phyloP scores from a whole-genome alignment of 176 grass and related monocot genomes.

The sorghum (Sorghum bicolor) region DNA sequence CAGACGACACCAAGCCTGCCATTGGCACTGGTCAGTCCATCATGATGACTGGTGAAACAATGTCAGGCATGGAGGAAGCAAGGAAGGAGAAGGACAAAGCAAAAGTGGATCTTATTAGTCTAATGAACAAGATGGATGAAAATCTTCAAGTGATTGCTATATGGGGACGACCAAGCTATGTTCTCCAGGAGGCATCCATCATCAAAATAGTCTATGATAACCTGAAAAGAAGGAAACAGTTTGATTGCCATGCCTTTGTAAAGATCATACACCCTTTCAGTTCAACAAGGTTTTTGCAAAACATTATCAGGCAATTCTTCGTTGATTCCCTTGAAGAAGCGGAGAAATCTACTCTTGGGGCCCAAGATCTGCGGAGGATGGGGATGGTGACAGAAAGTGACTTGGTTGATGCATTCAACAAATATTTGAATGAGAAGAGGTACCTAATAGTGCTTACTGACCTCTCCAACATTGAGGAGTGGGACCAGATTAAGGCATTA shows the following conservation, averaged over 20 bases:
- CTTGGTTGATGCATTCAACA: not conserved
- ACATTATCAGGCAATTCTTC: too few relatives aligned
- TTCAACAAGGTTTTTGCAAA: not conserved
- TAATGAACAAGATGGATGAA: not conserved
- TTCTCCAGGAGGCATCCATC: not conserved
- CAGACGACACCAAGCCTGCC: not conserved
- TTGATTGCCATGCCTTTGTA: not conserved
- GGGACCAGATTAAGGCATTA: not conserved
- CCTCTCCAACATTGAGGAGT: not conserved
- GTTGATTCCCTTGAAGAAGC: not conserved
- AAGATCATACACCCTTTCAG: not conserved
- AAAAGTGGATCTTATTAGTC: not conserved
- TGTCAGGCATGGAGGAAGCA: too few relatives aligned
- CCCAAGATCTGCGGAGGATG: too few relatives aligned
- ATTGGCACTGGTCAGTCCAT: rapidly evolving
- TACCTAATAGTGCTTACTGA: constrained; percentile 27
- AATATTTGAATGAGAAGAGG: not conserved
- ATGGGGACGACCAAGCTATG: not conserved
- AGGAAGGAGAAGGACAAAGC: not conserved
- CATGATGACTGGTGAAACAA: too few relatives aligned
- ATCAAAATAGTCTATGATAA: not conserved
- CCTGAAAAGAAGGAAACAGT: not conserved
- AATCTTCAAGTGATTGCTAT: constrained; percentile 6
- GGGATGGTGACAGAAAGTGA: not conserved
- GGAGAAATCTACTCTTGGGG: too few relatives aligned